phyloP scores from a whole-genome alignment of 306 rosid species.

The Castanospermum australe region DNA sequence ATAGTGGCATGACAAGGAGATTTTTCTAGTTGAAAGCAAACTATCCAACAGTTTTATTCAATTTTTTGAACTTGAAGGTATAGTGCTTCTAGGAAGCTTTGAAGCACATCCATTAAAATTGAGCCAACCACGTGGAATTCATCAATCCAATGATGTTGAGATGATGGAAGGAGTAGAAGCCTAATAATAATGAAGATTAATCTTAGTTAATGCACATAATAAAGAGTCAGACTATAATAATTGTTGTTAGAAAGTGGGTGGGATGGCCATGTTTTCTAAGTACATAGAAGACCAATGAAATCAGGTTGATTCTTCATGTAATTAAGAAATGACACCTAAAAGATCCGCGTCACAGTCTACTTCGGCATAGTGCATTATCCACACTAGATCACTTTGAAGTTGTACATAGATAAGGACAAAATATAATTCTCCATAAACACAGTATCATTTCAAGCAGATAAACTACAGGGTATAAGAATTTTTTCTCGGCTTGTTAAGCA shows the following conservation, averaged over 20 bases:
- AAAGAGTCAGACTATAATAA: constrained; percentile 5
- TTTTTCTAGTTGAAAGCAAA: background rate
- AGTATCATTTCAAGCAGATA: background rate
- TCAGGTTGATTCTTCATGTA: constrained; percentile 19
- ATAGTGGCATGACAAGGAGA: background rate
- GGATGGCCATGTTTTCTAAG: constrained; percentile 10
- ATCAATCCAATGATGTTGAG: background rate
- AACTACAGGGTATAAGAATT: background rate
- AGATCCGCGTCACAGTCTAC: background rate
- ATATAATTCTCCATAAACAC: background rate
- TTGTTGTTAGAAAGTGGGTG: background rate
- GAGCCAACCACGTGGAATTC: background rate
- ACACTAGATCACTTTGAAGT: background rate
- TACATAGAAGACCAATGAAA: background rate
- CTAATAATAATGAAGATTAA: background rate
- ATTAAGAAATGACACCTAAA: background rate
- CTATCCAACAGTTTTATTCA: background rate
- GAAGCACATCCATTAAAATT: background rate
- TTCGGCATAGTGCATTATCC: constrained; percentile 10
- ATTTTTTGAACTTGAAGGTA: background rate
- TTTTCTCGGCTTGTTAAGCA: background rate
- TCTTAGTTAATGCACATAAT: background rate
- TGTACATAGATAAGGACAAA: background rate
- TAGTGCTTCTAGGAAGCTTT: background rate
- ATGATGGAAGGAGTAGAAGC: background rate